Evolutionary conservation across 2,329 filamentous ascomycete species (phyloP), one percentile per base, ranked within the genome.

Genomic region (Bipolaris sorokiniana): DNA sequence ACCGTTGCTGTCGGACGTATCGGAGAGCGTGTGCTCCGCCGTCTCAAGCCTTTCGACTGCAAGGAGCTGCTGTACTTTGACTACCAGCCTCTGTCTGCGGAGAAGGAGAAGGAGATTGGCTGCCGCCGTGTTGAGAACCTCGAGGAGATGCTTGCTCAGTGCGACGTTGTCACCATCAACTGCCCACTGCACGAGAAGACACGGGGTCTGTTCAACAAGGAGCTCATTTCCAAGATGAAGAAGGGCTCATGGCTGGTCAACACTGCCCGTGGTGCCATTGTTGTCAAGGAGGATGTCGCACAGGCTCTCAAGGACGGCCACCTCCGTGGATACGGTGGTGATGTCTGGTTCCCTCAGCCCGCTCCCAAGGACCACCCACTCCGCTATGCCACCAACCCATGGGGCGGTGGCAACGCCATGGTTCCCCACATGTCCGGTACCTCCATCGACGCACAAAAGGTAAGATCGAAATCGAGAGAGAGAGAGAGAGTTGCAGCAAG

Each of bases 61-160:
- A 97, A 97, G 89, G 94, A 98, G 86, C 87, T 99, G 48, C 87
- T 98, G 64, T 99, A 99, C 90, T 98, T 91, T 79, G 95, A 99
- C 84, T 99, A 99, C 90, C 95, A 99, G 86, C 92, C 94, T 50
- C 85, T 99, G 65, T 84, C 82, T 59, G 75, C 91, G 59, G 92
- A 97, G 83, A 84, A 88, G 72, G 93, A 98, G 87, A 88, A 90
- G 81, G 94, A 97, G 84, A 98, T 98, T 81, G 94, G 94, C 78
- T 93, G 89, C 86, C 87, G 92, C 73, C 88, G 95, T 62, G 92
- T 98, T 59, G 90, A 94, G 47, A 86, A 78, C 73, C 88, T 99
- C 73, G 93, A 97, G 85, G 94, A 98, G 79, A 89, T 99, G 88
- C 81, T 99, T 62, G 84, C 86, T 38, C 92, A 96, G 84, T 98